Base-by-base conservation (phyloP, 2,329 filamentous ascomycete species). In the Cordyceps militaris region DNA sequence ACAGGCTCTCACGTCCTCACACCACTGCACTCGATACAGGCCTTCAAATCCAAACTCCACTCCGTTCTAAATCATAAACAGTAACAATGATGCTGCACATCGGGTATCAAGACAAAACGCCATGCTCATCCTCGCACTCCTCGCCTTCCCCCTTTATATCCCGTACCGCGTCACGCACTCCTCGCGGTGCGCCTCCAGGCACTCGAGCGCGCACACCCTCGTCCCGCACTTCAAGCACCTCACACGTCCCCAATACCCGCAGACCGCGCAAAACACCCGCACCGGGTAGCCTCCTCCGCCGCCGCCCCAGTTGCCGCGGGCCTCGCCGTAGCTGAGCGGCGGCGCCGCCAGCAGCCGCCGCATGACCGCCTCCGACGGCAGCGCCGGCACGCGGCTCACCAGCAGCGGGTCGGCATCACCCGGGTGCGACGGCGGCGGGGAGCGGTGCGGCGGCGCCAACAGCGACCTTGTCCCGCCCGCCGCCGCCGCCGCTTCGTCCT, bases 231-330 rank as follows among this genome's bases (percentile, higher is more conserved):
- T 89, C 69, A 86, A 80, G 73, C 89, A 93, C 70, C 80, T 81
- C 47, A 90, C 85, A 42, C 85, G 76, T 2, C 88, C 89, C 88
- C 89, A 92, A 71, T 91, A 92, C 14, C 89, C 89, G 67, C 89
- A 93, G 32, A 91, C 83, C 67, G 87, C 86, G 71, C 89, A 93
- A 69, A 92, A 93, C 36, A 76, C 74, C 59, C 88, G 77, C 48
- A 75, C 74, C 2, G 87, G 85, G 61, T 84, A 84, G 11, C 34
- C 13, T 4, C 34, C 65, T 66, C 70, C 14, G 63, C 64, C 34
- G 11, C 13, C 34, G 10, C 34, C 74, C 74, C 74, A 79, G 28
- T 63, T 66, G 2, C 76, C 81, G 55, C 76, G 72, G 40, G 85
- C 84, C 63, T 89, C 86, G 49, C 80, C 76, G 70, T 90, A 92